phyloP scores from a whole-genome alignment of 78 protist genomes.

The Goniomonas avonlea region DNA sequence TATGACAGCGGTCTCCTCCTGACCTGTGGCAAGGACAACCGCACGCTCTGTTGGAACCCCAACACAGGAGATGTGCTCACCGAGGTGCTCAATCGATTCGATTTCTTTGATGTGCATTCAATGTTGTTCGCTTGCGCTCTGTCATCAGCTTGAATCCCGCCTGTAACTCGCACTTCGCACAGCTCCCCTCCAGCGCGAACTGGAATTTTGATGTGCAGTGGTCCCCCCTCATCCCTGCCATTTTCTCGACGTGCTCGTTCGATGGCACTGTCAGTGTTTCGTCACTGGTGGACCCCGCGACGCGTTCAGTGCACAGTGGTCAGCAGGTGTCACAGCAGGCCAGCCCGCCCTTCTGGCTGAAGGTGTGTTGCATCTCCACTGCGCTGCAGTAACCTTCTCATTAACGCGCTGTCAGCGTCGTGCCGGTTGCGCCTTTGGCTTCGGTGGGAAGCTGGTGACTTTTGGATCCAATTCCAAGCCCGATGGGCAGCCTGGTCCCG shows the following conservation, averaged over 20 bases:
- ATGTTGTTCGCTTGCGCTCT: background rate
- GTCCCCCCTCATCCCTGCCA: conserved; percentile 68
- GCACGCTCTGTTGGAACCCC: conserved; percentile 82
- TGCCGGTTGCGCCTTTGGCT: conserved; percentile 75
- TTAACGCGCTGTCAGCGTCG: too few relatives aligned
- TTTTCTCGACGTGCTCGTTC: conserved; percentile 60
- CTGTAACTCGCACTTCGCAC: too few relatives aligned
- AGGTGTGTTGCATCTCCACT: background rate
- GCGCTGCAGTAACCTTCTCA: too few relatives aligned
- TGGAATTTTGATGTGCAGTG: conserved; percentile 86
- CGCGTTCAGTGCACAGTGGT: background rate
- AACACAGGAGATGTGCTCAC: conserved; percentile 52
- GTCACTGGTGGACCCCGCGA: conserved; percentile 31
- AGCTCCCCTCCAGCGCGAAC: conserved; percentile 25
- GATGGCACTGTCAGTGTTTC: conserved; percentile 52
- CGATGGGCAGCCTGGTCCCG: background rate
- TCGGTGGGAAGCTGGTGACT: conserved; percentile 72
- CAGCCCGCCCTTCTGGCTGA: conserved; percentile 41
- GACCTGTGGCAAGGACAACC: conserved; percentile 74
- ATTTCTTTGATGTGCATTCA: background rate
- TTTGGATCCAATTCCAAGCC: conserved; percentile 23
- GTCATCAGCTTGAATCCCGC: too few relatives aligned
- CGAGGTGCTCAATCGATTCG: conserved; percentile 40
- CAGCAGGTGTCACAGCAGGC: background rate
- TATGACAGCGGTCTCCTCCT: conserved; percentile 59